Evolutionary conservation across 139 green algal species (phyloP).

Genomic region (Chlamydomonas sp.): DNA sequence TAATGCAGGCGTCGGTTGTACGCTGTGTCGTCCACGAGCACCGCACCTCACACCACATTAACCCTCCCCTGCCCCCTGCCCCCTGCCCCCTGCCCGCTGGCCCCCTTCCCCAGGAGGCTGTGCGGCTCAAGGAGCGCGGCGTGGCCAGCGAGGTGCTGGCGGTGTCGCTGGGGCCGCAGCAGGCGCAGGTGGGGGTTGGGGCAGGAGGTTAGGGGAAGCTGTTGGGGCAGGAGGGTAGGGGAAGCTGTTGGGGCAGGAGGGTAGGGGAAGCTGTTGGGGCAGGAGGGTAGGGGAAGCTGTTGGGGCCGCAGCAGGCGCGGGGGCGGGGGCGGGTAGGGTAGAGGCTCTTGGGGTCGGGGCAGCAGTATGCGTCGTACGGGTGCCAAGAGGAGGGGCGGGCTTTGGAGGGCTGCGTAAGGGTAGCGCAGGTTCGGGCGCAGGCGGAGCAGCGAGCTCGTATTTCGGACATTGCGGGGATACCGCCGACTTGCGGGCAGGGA

Average conservation of each 20-base stretch:
- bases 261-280: too few relatives aligned
- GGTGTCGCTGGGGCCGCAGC: constrained; percentile 81
- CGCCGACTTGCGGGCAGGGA: too few relatives aligned
- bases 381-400: neutral
- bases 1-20: neutral
- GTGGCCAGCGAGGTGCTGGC: constrained; percentile 86
- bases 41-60: too few relatives aligned
- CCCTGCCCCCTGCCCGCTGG: too few relatives aligned
- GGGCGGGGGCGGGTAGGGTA: neutral
- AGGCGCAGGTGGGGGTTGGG: constrained; percentile 62
- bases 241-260: too few relatives aligned
- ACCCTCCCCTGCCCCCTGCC: too few relatives aligned
- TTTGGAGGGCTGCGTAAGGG: neutral
- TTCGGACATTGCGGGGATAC: too few relatives aligned
- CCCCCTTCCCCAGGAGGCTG: constrained; percentile 74
- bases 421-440: too few relatives aligned
- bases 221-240: too few relatives aligned
- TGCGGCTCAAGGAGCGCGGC: constrained; percentile 85
- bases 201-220: neutral
- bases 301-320: neutral
- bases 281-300: too few relatives aligned
- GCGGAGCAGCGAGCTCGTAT: too few relatives aligned
- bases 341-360: neutral
- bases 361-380: too few relatives aligned
- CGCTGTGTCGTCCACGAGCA: neutral